Percentiles rank a stretch among this genome's conserved stretches.
These are phyloP conservation scores for Fusarium oxysporum DNA, from an alignment of 2,329 filamentous ascomycete genomes.

Conservation along the genomic window DNA sequence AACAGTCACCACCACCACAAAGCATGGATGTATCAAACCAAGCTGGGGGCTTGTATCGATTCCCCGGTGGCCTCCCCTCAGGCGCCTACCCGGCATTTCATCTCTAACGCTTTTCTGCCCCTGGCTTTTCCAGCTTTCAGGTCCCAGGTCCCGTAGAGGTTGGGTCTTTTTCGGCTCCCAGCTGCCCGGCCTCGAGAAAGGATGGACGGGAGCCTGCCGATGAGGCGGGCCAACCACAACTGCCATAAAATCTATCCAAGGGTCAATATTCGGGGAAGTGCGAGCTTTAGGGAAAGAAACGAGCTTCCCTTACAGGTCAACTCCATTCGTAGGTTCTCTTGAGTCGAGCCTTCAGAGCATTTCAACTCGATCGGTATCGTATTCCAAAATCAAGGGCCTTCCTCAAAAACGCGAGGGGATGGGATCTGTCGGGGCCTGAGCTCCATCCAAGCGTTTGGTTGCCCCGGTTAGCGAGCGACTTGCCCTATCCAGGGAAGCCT, in stretches of 20 bases:
- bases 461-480: slow-evolving; percentile 9
- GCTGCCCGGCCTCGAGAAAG: slow-evolving; percentile 4
- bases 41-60: slow-evolving; percentile 13
- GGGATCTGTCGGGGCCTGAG: slow-evolving; percentile 14
- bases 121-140: slow-evolving; percentile 27
- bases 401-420: slow-evolving; percentile 11
- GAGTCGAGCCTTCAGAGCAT: slow-evolving; percentile 33
- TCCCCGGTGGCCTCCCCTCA: slow-evolving; percentile 10
- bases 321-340: slow-evolving; percentile 30
- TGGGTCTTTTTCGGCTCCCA: slow-evolving; percentile 16
- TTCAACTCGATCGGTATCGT: not conserved
- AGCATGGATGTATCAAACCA: slow-evolving; percentile 7
- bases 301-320: slow-evolving; percentile 21
- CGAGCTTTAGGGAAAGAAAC: not conserved
- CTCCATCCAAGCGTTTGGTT: slow-evolving; percentile 8
- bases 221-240: slow-evolving; percentile 6
- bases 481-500: slow-evolving; percentile 17
- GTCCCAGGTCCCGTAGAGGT: not conserved
- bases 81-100: slow-evolving; percentile 22
- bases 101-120: slow-evolving; percentile 19
- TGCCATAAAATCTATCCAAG: not conserved
- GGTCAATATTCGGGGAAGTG: slow-evolving; percentile 16
- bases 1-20: slow-evolving; percentile 6
- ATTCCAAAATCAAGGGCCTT: slow-evolving; percentile 1
- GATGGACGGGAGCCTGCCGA: slow-evolving; percentile 23